phyloP scores from a whole-genome alignment of 371 early-diverging fungal species.

The Mortierella sp. region DNA sequence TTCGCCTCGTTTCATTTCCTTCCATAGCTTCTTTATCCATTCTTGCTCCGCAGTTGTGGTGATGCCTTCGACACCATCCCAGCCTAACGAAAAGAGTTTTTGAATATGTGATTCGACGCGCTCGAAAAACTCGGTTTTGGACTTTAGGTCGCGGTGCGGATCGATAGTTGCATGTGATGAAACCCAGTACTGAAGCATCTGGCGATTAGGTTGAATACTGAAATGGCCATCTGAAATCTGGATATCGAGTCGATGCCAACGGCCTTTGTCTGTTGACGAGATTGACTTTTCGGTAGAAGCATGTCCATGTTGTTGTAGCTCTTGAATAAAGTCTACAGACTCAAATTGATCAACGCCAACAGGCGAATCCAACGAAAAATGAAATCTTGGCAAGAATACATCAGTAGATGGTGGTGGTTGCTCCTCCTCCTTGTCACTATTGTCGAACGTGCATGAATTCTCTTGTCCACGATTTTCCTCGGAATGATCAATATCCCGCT shows the following conservation, averaged over 20 bases:
- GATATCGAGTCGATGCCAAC: conserved; percentile 51
- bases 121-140: conserved; percentile 25
- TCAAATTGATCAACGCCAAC: conserved; percentile 42
- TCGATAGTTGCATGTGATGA: conserved; percentile 10
- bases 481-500: conserved; percentile 4
- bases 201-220: conserved; percentile 15
- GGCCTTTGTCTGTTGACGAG: conserved; percentile 30
- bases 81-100: conserved; percentile 23
- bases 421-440: neutral
- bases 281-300: neutral
- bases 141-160: conserved; percentile 28
- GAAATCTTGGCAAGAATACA: conserved; percentile 48
- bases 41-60: conserved; percentile 26
- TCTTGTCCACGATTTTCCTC: neutral
- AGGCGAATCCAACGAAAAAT: conserved; percentile 49
- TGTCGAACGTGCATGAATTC: neutral
- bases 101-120: conserved; percentile 23
- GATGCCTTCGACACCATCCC: conserved; percentile 47
- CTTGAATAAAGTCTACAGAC: conserved; percentile 23
- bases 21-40: conserved; percentile 42
- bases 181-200: conserved; percentile 42
- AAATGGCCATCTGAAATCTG: conserved; percentile 37
- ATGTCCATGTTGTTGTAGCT: conserved; percentile 12
- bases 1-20: conserved; percentile 30
- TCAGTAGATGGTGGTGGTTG: conserved; percentile 30